Conservation (phyloP, 805 yeast genomes). For the Vanderwaltozyma tropicalis region DNA sequence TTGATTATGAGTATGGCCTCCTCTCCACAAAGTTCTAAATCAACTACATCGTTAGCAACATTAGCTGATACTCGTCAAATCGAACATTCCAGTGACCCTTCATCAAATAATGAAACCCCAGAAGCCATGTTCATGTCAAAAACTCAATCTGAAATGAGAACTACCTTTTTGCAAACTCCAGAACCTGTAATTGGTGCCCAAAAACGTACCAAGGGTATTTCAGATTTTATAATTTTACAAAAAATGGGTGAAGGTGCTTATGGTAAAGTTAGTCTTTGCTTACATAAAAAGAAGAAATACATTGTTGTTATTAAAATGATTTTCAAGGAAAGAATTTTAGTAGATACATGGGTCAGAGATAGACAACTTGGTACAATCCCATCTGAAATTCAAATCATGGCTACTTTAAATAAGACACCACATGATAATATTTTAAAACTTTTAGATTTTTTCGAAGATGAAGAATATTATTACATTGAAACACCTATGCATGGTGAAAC, state of each 20-base stretch:
- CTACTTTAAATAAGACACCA: conserved; percentile 62
- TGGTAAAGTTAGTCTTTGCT: conserved; percentile 81
- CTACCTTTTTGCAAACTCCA: conserved; percentile 15
- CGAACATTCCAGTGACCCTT: background rate
- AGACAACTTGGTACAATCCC: conserved; percentile 87
- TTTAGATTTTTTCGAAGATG: conserved; percentile 89
- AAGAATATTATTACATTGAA: conserved; percentile 78
- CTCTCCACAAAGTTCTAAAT: conserved; percentile 4
- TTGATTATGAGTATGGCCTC: conserved; percentile 25
- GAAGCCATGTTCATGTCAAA: background rate
- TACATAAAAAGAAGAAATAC: conserved; percentile 53
- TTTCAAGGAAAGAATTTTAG: conserved; percentile 82
- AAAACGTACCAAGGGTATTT: conserved; percentile 59
- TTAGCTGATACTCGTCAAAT: background rate
- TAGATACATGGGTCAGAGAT: conserved; percentile 96
- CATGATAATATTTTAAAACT: conserved; percentile 83
- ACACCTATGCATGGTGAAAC: conserved; percentile 83
- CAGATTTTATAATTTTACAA: conserved; percentile 61
- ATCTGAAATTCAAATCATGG: conserved; percentile 90
- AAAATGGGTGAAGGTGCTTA: conserved; percentile 95
- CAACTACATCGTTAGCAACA: conserved; percentile 3
- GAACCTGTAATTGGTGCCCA: conserved; percentile 44
- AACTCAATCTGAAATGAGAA: conserved; percentile 2
- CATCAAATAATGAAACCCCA: background rate
- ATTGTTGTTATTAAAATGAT: conserved; percentile 79